Evolutionary conservation across 2,329 filamentous ascomycete genomes (phyloP).

Genomic region (Aspergillus sp.): DNA sequence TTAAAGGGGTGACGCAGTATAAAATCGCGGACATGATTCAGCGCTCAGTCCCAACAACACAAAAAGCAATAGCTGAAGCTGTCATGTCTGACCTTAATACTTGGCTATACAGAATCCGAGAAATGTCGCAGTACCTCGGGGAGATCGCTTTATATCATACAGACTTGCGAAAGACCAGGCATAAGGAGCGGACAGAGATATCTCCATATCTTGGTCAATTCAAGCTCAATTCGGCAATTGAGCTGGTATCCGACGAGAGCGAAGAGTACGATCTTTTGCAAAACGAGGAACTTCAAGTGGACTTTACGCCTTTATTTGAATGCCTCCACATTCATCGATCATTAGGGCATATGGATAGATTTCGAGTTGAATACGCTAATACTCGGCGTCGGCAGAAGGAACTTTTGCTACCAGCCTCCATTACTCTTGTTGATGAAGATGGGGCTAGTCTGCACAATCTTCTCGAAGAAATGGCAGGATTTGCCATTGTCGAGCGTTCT

Average conservation of each 20-base stretch:
- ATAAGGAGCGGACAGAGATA: slow-evolving; percentile 77
- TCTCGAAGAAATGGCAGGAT: slow-evolving; percentile 90
- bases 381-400: slow-evolving; percentile 92
- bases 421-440: slow-evolving; percentile 79
- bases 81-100: slow-evolving; percentile 97
- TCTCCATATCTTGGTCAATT: slow-evolving; percentile 77
- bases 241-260: slow-evolving; percentile 89
- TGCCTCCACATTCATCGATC: slow-evolving; percentile 96
- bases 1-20: slow-evolving; percentile 92
- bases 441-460: slow-evolving; percentile 84
- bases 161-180: slow-evolving; percentile 77
- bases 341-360: slow-evolving; percentile 86
- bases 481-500: slow-evolving; percentile 92
- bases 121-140: slow-evolving; percentile 92
- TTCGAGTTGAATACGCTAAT: slow-evolving; percentile 85
- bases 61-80: slow-evolving; percentile 89
- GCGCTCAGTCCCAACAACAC: slow-evolving; percentile 88
- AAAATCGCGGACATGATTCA: slow-evolving; percentile 95
- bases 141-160: slow-evolving; percentile 98
- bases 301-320: slow-evolving; percentile 93
- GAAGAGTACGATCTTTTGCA: slow-evolving; percentile 95
- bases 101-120: slow-evolving; percentile 91
- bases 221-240: slow-evolving; percentile 92
- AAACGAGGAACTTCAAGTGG: slow-evolving; percentile 91
- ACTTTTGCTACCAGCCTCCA: slow-evolving; percentile 72